Evolutionary conservation across 495 filamentous ascomycete genomes (phyloP).

Genomic region (Pyrenula aspistea): DNA sequence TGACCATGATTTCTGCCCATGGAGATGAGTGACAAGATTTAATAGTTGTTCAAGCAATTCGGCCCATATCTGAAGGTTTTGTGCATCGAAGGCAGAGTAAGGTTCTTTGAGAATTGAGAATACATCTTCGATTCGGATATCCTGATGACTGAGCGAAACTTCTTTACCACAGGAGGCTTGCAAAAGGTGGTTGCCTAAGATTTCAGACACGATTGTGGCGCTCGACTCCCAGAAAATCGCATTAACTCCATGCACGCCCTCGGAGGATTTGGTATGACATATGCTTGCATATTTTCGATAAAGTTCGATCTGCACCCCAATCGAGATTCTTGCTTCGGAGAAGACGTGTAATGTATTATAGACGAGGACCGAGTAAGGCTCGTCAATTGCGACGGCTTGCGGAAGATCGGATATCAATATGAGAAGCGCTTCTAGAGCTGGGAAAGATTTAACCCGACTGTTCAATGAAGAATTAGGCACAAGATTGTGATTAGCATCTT

Average conservation of each 20-base stretch:
- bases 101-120: neutral
- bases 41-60: neutral
- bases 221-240: conserved; percentile 23
- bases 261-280: conserved; percentile 3
- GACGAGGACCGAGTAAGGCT: conserved; percentile 18
- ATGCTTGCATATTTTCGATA: conserved; percentile 28
- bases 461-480: conserved; percentile 9
- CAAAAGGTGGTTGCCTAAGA: neutral
- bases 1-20: neutral
- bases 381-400: neutral
- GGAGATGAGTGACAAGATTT: neutral
- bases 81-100: neutral
- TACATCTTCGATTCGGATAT: neutral
- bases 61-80: neutral
- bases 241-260: conserved; percentile 2
- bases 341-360: conserved; percentile 27
- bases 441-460: conserved; percentile 24
- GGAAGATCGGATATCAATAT: neutral
- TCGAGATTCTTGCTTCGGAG: conserved; percentile 38
- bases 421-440: conserved; percentile 1
- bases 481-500: neutral
- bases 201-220: conserved; percentile 5
- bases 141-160: neutral
- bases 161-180: neutral
- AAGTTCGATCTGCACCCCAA: conserved; percentile 31